Base-by-base conservation (phyloP, 768 basidiomycete species). In the Rhodocollybia butyracea region DNA sequence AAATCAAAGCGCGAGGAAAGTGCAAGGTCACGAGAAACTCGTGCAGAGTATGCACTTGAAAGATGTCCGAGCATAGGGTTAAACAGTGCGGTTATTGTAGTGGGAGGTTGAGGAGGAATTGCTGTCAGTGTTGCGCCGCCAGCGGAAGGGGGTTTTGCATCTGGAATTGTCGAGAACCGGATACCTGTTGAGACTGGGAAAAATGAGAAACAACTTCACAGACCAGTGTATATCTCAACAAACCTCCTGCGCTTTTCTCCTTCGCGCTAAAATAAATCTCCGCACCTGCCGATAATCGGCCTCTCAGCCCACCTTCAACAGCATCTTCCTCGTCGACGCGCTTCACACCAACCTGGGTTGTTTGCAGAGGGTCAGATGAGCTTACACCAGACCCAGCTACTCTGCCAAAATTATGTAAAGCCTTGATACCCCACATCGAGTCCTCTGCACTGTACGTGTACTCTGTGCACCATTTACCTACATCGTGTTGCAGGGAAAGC, bases 61-160 rank as follows among this genome's bases (percentile, higher is more conserved):
- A 98, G 77, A 66, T 98, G 94, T 1, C 96, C 96, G 56, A 98
- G 83, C 82, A 98, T 93, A 0, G 96, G 96, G 67, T 97, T 98
- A 70, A 95, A 93, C 26, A 96, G 79, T 4, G 94, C 91, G 3
- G 95, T 96, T 47, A 97, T 88, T 15, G 94, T 95, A 1, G 94
- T 97, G 1, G 96, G 94, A 0, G 96, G 93, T 66, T 94, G 92
- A 19, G 84, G 75, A 21, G 75, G 73, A 2, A 76, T 71, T 1
- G 77, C 68, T 3, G 73, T 63, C 6, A 72, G 58, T 6, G 71
- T 70, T 13, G 68, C 73, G 2, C 79, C 61, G 61, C 84, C 84
- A 60, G 83, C 81, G 40, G 86, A 85, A 3, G 87, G 79, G 0
- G 85, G 79, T 6, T 88, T 82, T 0, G 84, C 78, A 61, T 95